Conservation (phyloP, 768 basidiomycete genomes). For the Porphyrellus cyaneotinctus region DNA sequence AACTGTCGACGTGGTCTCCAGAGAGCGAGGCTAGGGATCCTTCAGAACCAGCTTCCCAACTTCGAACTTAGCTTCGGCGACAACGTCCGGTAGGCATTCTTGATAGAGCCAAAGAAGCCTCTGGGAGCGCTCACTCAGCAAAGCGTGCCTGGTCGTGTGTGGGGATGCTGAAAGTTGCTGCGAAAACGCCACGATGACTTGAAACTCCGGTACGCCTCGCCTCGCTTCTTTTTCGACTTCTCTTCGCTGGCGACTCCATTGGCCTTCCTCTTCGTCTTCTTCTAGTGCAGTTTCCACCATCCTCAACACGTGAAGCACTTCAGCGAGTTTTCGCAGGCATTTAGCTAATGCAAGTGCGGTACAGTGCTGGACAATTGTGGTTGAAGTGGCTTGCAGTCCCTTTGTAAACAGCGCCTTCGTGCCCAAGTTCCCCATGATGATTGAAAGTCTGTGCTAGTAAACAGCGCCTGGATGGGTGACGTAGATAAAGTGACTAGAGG, state of each 20-base stretch:
- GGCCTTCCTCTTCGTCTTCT: conserved; percentile 60
- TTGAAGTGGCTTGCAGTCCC: conserved; percentile 67
- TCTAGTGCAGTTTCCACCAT: conserved; percentile 51
- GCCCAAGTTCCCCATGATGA: conserved; percentile 71
- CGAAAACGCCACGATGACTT: conserved; percentile 79
- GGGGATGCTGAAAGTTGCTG: conserved; percentile 42
- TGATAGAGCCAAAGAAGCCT: conserved; percentile 86
- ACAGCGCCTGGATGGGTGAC: conserved; percentile 4
- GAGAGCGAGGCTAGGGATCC: conserved; percentile 24
- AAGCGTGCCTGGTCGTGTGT: conserved; percentile 43
- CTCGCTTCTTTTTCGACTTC: conserved; percentile 78
- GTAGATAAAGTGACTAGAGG: conserved; percentile 1
- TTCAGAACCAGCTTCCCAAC: conserved; percentile 69
- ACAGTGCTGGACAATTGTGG: conserved; percentile 75
- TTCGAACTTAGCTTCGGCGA: conserved; percentile 81
- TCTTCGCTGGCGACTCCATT: conserved; percentile 62
- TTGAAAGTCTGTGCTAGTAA: conserved; percentile 36
- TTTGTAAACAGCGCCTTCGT: conserved; percentile 75
- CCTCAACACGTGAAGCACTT: conserved; percentile 48
- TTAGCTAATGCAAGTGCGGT: conserved; percentile 75
- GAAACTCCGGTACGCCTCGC: conserved; percentile 78
- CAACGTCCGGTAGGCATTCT: conserved; percentile 63
- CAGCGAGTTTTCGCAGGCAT: conserved; percentile 66
- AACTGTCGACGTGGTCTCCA: neutral
- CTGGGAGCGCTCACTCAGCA: conserved; percentile 78